These are phyloP conservation scores for Rhododendron vialii DNA, from an alignment of 148 eudicot species.

Conservation along the genomic window DNA sequence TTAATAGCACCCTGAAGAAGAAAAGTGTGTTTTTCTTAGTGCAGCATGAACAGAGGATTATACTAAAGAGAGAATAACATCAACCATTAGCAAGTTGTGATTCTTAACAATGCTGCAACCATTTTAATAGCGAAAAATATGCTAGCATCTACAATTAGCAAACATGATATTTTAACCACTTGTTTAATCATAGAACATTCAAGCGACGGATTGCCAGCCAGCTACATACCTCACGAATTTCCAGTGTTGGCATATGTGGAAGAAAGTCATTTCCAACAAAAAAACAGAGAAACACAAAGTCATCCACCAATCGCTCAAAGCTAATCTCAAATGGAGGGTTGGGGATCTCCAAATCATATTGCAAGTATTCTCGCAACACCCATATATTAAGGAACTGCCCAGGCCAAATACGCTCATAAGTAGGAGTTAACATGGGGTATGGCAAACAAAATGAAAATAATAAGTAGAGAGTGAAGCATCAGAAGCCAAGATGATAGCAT, in stretches of 20 bases:
- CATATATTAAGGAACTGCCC: constrained; percentile 90
- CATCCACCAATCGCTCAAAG: constrained; percentile 90
- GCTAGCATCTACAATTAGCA: neutral
- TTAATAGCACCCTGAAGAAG: constrained; percentile 81
- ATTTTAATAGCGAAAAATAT: neutral
- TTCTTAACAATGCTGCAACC: neutral
- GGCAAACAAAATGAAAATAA: neutral
- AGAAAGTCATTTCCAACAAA: constrained; percentile 99
- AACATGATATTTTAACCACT: constrained; percentile 1
- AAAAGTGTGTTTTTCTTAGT: neutral
- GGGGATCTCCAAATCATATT: constrained; percentile 71
- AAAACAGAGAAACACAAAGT: constrained; percentile 96
- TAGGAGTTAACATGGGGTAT: neutral
- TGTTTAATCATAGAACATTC: neutral
- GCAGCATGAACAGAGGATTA: neutral
- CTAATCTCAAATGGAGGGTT: constrained; percentile 67
- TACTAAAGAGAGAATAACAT: neutral
- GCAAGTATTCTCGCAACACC: constrained; percentile 93
- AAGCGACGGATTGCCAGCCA: neutral
- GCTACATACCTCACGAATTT: constrained; percentile 88
- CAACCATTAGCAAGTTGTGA: neutral
- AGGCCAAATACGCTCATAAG: constrained; percentile 4
- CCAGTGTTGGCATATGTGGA: constrained; percentile 99
- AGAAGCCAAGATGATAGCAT: constrained; percentile 3
- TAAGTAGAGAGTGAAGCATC: constrained; percentile 1